Evolutionary conservation across 2,329 filamentous ascomycete species (phyloP).

Genomic region (Cladosporium oxysporum): DNA sequence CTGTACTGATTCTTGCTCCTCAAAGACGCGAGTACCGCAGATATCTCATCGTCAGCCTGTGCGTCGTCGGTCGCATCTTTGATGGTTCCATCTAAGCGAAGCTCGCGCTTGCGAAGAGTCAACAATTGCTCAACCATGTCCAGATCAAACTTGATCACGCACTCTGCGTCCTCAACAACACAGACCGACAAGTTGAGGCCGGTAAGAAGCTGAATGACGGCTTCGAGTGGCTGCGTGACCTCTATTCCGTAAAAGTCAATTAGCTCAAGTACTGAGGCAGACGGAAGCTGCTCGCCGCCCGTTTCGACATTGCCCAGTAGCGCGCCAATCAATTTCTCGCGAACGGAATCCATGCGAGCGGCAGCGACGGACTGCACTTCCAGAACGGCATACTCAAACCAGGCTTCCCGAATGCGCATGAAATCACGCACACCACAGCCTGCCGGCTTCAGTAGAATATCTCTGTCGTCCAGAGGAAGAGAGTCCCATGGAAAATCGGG

Average conservation of each 20-base stretch:
- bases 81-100: conserved; percentile 40
- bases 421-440: conserved; percentile 74
- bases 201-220: conserved; percentile 61
- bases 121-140: conserved; percentile 73
- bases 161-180: conserved; percentile 60
- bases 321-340: conserved; percentile 57
- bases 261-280: conserved; percentile 82
- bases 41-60: conserved; percentile 60
- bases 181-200: conserved; percentile 70
- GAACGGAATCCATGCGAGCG: conserved; percentile 48
- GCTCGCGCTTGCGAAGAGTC: conserved; percentile 66
- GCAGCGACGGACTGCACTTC: conserved; percentile 72
- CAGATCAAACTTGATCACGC: conserved; percentile 65
- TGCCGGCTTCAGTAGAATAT: conserved; percentile 70
- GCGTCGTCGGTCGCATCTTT: conserved; percentile 36
- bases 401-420: conserved; percentile 71
- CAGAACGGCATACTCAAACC: conserved; percentile 80
- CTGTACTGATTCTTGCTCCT: conserved; percentile 64
- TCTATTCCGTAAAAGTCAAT: conserved; percentile 83
- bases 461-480: conserved; percentile 57
- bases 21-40: conserved; percentile 62
- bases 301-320: conserved; percentile 75
- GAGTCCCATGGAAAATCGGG: conserved; percentile 64
- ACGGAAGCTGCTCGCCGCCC: conserved; percentile 64
- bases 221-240: conserved; percentile 48